These are phyloP conservation scores for Rhododendron mucronatum DNA, from an alignment of 148 eudicot genomes.

Conservation along the genomic window DNA sequence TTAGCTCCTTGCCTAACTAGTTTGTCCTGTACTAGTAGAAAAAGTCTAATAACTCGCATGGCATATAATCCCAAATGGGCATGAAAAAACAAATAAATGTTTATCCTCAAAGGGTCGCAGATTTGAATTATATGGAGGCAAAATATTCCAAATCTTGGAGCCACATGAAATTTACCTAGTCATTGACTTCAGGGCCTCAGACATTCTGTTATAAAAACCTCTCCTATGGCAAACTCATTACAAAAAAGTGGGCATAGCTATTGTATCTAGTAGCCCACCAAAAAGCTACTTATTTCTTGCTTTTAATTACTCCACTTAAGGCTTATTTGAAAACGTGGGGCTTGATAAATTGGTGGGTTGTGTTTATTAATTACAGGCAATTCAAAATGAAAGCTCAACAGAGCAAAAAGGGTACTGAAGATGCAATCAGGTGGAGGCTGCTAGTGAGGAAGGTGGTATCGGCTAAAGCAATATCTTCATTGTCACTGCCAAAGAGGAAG, in stretches of 20 bases:
- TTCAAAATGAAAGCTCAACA: constrained; percentile 63
- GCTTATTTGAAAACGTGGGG: neutral
- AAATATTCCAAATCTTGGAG: neutral
- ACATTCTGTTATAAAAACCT: no score
- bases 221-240: no score
- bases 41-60: no score
- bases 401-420: constrained; percentile 36
- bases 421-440: constrained; percentile 55
- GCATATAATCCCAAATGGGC: no score
- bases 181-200: neutral
- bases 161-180: neutral
- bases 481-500: constrained; percentile 21
- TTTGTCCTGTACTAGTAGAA: no score
- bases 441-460: constrained; percentile 65
- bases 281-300: neutral
- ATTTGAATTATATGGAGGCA: no score
- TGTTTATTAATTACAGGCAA: constrained; percentile 26
- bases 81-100: no score
- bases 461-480: constrained; percentile 21
- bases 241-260: no score
- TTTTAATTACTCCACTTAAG: neutral
- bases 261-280: no score
- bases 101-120: no score
- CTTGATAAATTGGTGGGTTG: neutral
- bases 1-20: no score